Evolutionary conservation across 2,329 filamentous ascomycete genomes (phyloP), one percentile per base, ranked within the genome.

Genomic region (Cryphonectria carpinicola): DNA sequence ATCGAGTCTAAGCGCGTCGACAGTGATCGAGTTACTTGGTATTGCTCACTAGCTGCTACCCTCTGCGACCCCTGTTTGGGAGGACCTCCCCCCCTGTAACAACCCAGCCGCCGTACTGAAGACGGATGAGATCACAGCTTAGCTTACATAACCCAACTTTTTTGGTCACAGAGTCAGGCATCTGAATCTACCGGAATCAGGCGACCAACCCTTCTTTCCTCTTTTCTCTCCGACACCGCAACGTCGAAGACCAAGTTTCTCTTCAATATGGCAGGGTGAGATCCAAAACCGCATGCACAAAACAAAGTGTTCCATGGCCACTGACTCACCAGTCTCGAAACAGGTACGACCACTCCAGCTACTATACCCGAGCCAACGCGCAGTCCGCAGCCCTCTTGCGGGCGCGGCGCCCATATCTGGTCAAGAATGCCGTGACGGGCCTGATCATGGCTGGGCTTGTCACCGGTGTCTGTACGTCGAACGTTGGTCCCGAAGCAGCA

Each of bases 331-430:
- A 43, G 22, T 52, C 10, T n/a, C 22, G 11, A 58, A 39, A 25
- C 71, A 83, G 81, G 75, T 83, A 84, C 76, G 81, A 84, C 75
- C 85, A 83, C 73, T 84, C 84, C 60, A 94, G 93, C 74, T 99
- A 99, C 87, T 99, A 98, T 86, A 93, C 97, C 83, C 90, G 91
- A 79, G 88, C 92, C 78, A 93, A 93, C 83, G 91, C 92, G 74
- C 94, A 97, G 82, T 93, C 93, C 72, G 91, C 94, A 65, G 93
- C 97, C 69, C 90, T 99, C 74, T 91, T 98, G 80, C 93, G 96
- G 79, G 95, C 96, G 69, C 91, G 97, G 77, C 90, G 93, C 76
- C 96, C 96, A 65, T 99, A 97, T 81, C 87, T 99, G 56, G 83
- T 98, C 81, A 97, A 93, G 85, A 99, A 99, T 82, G 87, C 92